These are phyloP conservation scores for Tympanopsis confertula DNA, from an alignment of 2,329 filamentous ascomycete genomes.

Conservation along the genomic window DNA sequence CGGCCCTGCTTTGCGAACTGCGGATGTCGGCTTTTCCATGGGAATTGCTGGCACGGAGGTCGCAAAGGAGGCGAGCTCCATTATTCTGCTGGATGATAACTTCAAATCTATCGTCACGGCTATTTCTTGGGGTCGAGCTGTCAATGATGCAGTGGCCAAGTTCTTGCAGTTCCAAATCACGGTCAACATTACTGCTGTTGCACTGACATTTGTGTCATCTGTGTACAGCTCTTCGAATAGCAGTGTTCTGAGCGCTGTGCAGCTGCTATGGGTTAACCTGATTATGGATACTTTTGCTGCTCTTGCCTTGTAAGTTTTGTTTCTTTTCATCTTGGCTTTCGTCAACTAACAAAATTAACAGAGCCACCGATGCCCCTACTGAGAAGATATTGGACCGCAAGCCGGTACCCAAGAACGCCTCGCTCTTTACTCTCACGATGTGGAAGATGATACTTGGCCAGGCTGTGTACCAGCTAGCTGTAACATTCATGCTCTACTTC, in stretches of 20 bases:
- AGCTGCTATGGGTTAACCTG: conserved; percentile 58
- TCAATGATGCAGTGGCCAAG: conserved; percentile 58
- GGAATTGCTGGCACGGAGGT: conserved; percentile 56
- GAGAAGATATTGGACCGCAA: conserved; percentile 7
- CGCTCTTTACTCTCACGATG: conserved; percentile 61
- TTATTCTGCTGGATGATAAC: conserved; percentile 57
- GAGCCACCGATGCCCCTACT: conserved; percentile 1
- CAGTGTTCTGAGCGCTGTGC: conserved; percentile 53
- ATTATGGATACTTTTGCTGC: conserved; percentile 63
- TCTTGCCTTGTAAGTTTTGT: conserved; percentile 37
- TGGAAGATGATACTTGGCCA: conserved; percentile 58
- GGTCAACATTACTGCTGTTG: conserved; percentile 57
- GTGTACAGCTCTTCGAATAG: conserved; percentile 40
- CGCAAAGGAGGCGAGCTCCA: conserved; percentile 58
- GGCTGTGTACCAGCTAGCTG: conserved; percentile 45
- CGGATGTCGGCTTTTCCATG: conserved; percentile 60
- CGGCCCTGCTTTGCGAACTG: conserved; percentile 51
- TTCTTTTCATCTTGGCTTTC: too few relatives aligned
- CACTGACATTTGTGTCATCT: conserved; percentile 53
- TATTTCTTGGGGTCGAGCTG: conserved; percentile 56
- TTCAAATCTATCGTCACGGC: conserved; percentile 56
- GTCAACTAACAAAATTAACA: too few relatives aligned
- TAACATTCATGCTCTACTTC: conserved; percentile 50
- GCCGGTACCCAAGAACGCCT: conserved; percentile 56
- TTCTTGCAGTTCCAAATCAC: conserved; percentile 61